Base-by-base conservation (phyloP, 495 filamentous ascomycete genomes). In the Penicillium pulvis region DNA sequence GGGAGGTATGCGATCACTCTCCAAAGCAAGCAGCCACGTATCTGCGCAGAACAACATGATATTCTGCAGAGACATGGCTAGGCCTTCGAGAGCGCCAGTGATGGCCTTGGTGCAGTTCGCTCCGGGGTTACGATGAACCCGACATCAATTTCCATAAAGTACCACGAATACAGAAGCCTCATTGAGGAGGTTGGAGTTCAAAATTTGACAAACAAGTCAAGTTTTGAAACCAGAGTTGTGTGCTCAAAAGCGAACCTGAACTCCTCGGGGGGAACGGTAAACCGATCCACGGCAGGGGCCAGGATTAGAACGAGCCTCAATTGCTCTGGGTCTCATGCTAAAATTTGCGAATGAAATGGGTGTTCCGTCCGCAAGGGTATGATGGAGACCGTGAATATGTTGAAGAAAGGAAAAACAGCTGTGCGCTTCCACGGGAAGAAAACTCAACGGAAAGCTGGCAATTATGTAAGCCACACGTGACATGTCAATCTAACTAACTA, bases 191-290 rank as follows among this genome's bases (percentile, higher is more conserved):
- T 7, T n/a, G 1, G 16, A 17, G 1, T 6, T 41, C 39, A 41
- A 23, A 16, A 35, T 11, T 17, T 20, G 17, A 8, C 43, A 46
- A 49, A 31, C 41, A 49, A 31, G 45, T 43, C 46, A 49, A 24
- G 8, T 35, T 45, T 51, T 9, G 41, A 43, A 14, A n/a, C 31
- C 57, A 56, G 49, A 58, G 36, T 56, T 78, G 74, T 80, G 58
- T 69, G 75, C 77, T 79, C 75, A 73, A 79, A 74, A 80, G 77
- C 77, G 77, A 80, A 80, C 77, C 77, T 72, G 66, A 66, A 66
- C 59, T 67, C 69, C 74, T 67, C 73, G 64, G 56, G 45, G 19
- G 43, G 60, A 31, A 62, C 53, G 50, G 56, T 51, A 65, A 56
- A 59, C 51, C 56, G 28, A 57, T 56, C 56, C 53, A 35, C 53